Evolutionary conservation across 208 protist genomes (phyloP), one percentile per base, ranked within the genome.

Genomic region (Crithidia brevicula): DNA sequence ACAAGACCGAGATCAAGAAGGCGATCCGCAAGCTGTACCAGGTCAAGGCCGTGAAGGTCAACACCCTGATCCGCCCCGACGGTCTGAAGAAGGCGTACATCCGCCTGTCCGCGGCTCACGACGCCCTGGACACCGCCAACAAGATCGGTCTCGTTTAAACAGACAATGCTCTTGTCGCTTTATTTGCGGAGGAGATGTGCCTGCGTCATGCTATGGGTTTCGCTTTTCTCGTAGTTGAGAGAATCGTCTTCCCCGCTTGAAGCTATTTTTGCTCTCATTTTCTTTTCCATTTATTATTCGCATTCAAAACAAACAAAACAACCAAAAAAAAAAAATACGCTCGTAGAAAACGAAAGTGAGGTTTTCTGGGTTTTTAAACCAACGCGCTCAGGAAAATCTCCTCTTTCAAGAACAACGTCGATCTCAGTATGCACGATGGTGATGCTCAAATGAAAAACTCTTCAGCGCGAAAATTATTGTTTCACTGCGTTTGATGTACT

Each of bases 81-180:
- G 98, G 98, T 36, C 67, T 96, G 38, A 99, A 99, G 96, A 99
- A 99, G 97, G 98, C 98, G 51, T 99, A 98, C 90, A 98, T 99
- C 66, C 90, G 94, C 56, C 90, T 99, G 23, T 85, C 90, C 28
- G 78, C 86, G 56, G 92, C 98, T 38, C 73, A 96, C 67, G 98
- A 99, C 71, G 98, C 98, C 22, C 91, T 99, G 25, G 98, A 99
- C 50, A 96, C 99, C 74, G 98, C 98, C 70, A 99, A 97, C 98
- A 99, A 98, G 90, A 98, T 99, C 58, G 95, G 97, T 69, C 81
- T 98, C 42, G 60, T 95, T 33, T 98, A 98, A 86, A 20, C 23
- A 33, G 49, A 52, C 57, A 13, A 66, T 4, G 30, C n/a, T 52
- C 31, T 54, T 40, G 23, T 51, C 25, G n/a, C 46, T 64, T 57